These are phyloP conservation scores for Gilbertella persicaria DNA, from an alignment of 371 early-diverging fungal species.

Conservation along the genomic window DNA sequence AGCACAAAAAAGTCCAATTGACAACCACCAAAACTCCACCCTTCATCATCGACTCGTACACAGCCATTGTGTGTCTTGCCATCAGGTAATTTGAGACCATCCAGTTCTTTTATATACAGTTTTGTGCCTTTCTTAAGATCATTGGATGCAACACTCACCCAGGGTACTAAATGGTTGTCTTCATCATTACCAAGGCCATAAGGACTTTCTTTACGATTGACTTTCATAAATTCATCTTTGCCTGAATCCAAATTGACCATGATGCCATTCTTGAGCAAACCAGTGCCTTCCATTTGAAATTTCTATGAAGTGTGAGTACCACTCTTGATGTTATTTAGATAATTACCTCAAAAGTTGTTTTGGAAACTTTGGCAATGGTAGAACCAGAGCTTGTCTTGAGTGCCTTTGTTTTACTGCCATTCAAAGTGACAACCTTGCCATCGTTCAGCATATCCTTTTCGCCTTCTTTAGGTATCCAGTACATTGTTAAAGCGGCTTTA, in stretches of 20 bases:
- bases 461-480: conserved; percentile 44
- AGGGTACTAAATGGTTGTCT: conserved; percentile 37
- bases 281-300: conserved; percentile 46
- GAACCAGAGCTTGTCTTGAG: conserved; percentile 21
- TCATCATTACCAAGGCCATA: conserved; percentile 28
- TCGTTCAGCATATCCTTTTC: conserved; percentile 38
- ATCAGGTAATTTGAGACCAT: conserved; percentile 48
- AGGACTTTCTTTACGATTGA: conserved; percentile 14
- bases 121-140: conserved; percentile 49
- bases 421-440: conserved; percentile 25
- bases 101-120: conserved; percentile 42
- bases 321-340: neutral
- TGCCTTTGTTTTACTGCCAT: conserved; percentile 12
- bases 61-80: conserved; percentile 53
- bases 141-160: conserved; percentile 45
- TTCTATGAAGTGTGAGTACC: conserved; percentile 12
- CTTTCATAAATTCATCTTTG: conserved; percentile 14
- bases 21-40: conserved; percentile 51
- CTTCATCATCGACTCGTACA: conserved; percentile 52
- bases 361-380: conserved; percentile 29
- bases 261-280: conserved; percentile 28
- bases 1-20: conserved; percentile 51
- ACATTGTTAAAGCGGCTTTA: conserved; percentile 25
- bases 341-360: conserved; percentile 26
- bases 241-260: conserved; percentile 29